Evolutionary conservation across 2,329 filamentous ascomycete genomes (phyloP).

Genomic region (Fusarium incarnatum): DNA sequence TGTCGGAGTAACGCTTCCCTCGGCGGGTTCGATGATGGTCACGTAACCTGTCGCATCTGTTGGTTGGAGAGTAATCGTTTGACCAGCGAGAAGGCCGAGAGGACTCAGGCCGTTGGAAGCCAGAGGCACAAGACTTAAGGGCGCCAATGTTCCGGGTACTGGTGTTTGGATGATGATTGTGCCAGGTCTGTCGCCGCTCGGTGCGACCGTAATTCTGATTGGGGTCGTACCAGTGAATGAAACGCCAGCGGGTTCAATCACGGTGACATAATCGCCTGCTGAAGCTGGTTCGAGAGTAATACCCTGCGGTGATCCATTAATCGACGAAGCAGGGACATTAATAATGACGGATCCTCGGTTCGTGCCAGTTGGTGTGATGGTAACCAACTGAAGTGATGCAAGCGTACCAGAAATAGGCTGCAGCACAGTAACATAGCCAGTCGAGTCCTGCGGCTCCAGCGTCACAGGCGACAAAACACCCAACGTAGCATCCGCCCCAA

Average conservation of each 20-base stretch:
- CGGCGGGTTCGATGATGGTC: slow-evolving; percentile 37
- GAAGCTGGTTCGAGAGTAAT: slow-evolving; percentile 23
- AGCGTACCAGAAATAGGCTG: slow-evolving; percentile 15
- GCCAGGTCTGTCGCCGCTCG: slow-evolving; percentile 22
- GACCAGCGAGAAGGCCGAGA: not conserved
- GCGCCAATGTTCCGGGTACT: not conserved
- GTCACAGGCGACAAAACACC: slow-evolving; percentile 18
- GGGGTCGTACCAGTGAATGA: slow-evolving; percentile 5
- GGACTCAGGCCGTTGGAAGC: not conserved
- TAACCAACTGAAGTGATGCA: slow-evolving; percentile 13
- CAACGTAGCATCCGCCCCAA: not conserved
- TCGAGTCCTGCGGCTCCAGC: slow-evolving; percentile 17
- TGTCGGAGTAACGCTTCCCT: slow-evolving; percentile 18
- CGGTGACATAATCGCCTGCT: slow-evolving; percentile 28
- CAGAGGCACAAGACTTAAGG: not conserved
- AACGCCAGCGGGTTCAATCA: slow-evolving; percentile 25
- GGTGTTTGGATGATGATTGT: slow-evolving; percentile 42
- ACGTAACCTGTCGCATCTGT: slow-evolving; percentile 24
- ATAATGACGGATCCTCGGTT: slow-evolving; percentile 37
- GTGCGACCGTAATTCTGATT: slow-evolving; percentile 22
- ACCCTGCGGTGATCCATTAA: not conserved
- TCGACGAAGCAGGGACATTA: slow-evolving; percentile 15
- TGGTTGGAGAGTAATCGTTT: slow-evolving; percentile 34
- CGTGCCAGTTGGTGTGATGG: slow-evolving; percentile 32
- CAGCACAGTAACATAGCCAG: slow-evolving; percentile 36